These are phyloP conservation scores for Venturia nashicola DNA, from an alignment of 2,329 filamentous ascomycete genomes.

Conservation along the genomic window DNA sequence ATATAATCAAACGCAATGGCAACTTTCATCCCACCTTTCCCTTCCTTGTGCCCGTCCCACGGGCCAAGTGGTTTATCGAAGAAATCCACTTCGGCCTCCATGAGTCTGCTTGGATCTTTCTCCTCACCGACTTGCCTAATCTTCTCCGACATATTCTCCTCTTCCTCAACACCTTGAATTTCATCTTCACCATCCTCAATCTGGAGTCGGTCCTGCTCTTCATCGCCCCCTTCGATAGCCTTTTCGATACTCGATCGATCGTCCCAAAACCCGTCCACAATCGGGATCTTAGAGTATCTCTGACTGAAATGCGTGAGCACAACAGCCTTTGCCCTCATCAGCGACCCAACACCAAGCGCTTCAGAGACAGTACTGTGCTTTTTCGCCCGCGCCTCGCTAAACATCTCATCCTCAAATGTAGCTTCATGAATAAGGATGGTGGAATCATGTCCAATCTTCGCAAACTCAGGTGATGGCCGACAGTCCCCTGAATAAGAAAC, in stretches of 20 bases:
- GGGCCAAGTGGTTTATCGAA: not conserved
- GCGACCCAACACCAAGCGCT: slow-evolving; percentile 62
- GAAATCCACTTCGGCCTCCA: not conserved
- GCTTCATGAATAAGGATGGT: slow-evolving; percentile 91
- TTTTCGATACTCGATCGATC: not conserved
- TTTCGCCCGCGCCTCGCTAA: slow-evolving; percentile 69
- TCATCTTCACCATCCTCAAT: not conserved
- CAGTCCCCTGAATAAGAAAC: slow-evolving; percentile 93
- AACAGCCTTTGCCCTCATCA: slow-evolving; percentile 69
- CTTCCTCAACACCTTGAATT: not conserved
- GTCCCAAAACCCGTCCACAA: slow-evolving; percentile 20
- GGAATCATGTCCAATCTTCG: slow-evolving; percentile 55
- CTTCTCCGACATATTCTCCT: not conserved
- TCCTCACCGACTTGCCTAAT: no score
- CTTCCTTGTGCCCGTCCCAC: not conserved
- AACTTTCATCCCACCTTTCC: slow-evolving; percentile 19
- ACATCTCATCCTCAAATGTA: slow-evolving; percentile 82
- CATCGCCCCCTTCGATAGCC: not conserved
- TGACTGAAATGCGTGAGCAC: slow-evolving; percentile 93
- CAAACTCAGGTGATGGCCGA: slow-evolving; percentile 61
- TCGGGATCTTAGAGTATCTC: slow-evolving; percentile 68
- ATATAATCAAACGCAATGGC: slow-evolving; percentile 72
- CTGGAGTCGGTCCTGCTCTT: not conserved
- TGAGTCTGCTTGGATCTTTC: no score
- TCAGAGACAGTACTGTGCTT: slow-evolving; percentile 83